Evolutionary conservation across 768 basidiomycete genomes (phyloP), one percentile per base, ranked within the genome.

Genomic region (Suillus occidentalis): DNA sequence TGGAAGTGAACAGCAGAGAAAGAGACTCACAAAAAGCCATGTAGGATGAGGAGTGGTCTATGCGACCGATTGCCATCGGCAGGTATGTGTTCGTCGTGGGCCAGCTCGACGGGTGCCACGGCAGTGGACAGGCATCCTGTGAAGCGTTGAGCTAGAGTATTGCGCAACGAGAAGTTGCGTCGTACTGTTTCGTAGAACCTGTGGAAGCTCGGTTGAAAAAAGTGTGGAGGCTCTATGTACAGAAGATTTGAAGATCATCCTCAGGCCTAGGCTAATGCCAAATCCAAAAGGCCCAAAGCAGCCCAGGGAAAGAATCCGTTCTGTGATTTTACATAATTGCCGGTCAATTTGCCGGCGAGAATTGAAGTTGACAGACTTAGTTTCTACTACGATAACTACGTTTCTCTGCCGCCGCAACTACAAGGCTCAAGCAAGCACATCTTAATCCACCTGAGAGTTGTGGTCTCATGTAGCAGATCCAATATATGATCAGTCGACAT

Each of bases 1-100:
- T 37, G 8, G 58, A 61, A 31, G 14, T 37, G 16, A 10, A n/a
- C 20, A 55, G 18, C 53, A 55, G 53, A n/a, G 31, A 55, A 22
- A 18, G 50, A 36, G 70, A 69, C 86, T 71, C 65, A 88, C 88
- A 89, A 86, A 63, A 89, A 77, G 4, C 88, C 88, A 70, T 89
- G 88, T 14, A 89, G 77, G 52, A 89, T 86, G 9, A 89, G 72
- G 47, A 89, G 72, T 0, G 87, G 81, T 37, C 72, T 76, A 39
- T 82, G 79, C 3, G 67, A 71, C 61, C 68, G 73, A 67, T 76
- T 77, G 1, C 70, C 72, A 47, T 69, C 61, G 6, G 63, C 47
- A 34, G 76, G 77, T 60, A 73, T 69, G 47, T 77, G 65, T 18
- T 68, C 71, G 39, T 80, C 79, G 50, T 79, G 75, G 28, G 64